Percentiles rank a stretch among this genome's conserved stretches.
Conservation (phyloP, 1,139 yeast species). For the Blastobotrys capitulatus region DNA sequence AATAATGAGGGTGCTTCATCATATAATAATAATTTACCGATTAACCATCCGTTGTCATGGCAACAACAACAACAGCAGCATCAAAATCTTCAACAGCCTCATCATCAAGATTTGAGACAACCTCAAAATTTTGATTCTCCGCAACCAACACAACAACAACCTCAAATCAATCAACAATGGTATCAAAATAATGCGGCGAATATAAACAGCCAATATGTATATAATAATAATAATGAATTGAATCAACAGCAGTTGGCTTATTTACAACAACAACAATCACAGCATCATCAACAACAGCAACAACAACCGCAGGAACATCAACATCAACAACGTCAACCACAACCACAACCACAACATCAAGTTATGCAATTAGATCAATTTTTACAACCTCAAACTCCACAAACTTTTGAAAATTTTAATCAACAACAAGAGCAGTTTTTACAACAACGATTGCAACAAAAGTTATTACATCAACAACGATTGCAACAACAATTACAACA, state of each 20-base stretch:
- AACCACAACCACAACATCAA: slow-evolving; percentile 5
- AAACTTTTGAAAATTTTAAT: no score
- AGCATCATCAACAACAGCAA: slow-evolving; percentile 4
- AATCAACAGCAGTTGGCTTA: no score
- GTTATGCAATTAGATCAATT: background rate
- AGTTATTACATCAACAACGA: background rate
- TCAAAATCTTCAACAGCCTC: background rate
- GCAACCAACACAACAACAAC: background rate
- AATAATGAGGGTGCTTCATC: no score
- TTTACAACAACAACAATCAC: background rate
- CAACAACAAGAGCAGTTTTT: no score
- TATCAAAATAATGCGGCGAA: background rate
- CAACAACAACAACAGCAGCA: background rate
- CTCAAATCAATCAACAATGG: background rate
- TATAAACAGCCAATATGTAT: no score
- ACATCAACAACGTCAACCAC: background rate
- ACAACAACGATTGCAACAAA: no score
- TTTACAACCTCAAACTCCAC: no score
- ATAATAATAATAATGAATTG: no score
- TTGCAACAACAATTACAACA: slow-evolving; percentile 1
- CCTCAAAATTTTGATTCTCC: no score
- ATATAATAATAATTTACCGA: background rate
- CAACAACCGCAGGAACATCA: slow-evolving; percentile 1
- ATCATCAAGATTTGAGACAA: background rate
- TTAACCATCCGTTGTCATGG: background rate